Conservation (phyloP, 345 rosid species). For the Cardamine chenopodiifolia region DNA sequence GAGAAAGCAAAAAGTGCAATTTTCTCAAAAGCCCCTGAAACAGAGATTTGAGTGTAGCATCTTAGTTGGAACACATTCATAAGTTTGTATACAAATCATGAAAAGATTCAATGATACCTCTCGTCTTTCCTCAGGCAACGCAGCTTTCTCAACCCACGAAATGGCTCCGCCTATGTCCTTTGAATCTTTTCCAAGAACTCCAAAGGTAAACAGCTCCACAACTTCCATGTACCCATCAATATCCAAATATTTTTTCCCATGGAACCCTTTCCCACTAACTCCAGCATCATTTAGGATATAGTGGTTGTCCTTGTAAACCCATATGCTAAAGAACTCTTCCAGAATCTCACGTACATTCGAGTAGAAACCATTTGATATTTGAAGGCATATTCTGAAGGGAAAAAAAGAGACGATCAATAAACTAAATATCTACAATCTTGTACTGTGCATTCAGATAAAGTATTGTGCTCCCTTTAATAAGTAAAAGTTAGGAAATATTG, state of each 20-base stretch:
- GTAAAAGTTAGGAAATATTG: background rate
- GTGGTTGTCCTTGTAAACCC: conserved; percentile 58
- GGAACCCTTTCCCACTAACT: conserved; percentile 39
- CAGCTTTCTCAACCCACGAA: conserved; percentile 83
- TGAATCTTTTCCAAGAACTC: conserved; percentile 58
- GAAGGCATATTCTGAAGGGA: conserved; percentile 67
- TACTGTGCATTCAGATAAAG: conserved; percentile 8
- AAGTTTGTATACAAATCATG: conserved; percentile 20
- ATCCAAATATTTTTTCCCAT: conserved; percentile 46
- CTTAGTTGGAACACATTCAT: background rate
- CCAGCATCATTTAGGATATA: conserved; percentile 45
- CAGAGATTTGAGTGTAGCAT: conserved; percentile 7
- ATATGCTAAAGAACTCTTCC: conserved; percentile 72
- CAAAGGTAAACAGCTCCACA: conserved; percentile 68
- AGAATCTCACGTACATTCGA: conserved; percentile 61
- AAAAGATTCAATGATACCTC: conserved; percentile 53
- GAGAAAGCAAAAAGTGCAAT: conserved; percentile 59
- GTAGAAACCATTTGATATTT: conserved; percentile 63
- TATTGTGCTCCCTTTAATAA: background rate
- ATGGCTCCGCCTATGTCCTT: conserved; percentile 61
- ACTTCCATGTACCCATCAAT: conserved; percentile 59
- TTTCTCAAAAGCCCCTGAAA: conserved; percentile 73
- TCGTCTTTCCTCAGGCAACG: conserved; percentile 70
- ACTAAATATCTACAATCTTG: background rate
- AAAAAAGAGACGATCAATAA: conserved; percentile 15